phyloP scores from a whole-genome alignment of 2,329 filamentous ascomycete genomes.

The Orbilia blumenaviensis region DNA sequence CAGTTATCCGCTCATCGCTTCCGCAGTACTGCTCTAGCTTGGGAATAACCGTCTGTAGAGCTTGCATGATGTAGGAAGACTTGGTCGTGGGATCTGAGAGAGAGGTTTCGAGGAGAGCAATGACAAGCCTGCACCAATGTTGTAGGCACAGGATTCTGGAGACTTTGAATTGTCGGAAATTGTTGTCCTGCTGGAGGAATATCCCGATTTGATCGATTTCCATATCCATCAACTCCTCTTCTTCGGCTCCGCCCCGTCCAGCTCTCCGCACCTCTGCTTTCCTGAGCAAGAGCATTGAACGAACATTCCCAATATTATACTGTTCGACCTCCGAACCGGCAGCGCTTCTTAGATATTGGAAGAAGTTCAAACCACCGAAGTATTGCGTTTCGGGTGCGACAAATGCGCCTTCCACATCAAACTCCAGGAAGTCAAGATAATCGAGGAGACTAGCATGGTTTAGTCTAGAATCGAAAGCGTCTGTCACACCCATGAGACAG shows the following conservation, averaged over 20 bases:
- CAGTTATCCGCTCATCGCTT: conserved; percentile 70
- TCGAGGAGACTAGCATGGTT: conserved; percentile 80
- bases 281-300: conserved; percentile 77
- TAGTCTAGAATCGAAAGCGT: conserved; percentile 40
- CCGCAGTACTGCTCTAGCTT: conserved; percentile 81
- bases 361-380: conserved; percentile 56
- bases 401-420: conserved; percentile 65
- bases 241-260: conserved; percentile 65
- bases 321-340: conserved; percentile 60
- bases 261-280: conserved; percentile 69
- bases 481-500: conserved; percentile 48
- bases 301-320: conserved; percentile 76
- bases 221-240: conserved; percentile 65
- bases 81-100: conserved; percentile 78
- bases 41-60: conserved; percentile 85
- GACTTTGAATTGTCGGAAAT: conserved; percentile 60
- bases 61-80: conserved; percentile 82
- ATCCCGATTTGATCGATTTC: conserved; percentile 71
- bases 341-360: conserved; percentile 54
- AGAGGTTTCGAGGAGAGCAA: conserved; percentile 82
- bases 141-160: conserved; percentile 74
- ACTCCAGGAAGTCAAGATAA: conserved; percentile 87
- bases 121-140: conserved; percentile 84
- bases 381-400: conserved; percentile 47
- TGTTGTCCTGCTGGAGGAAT: conserved; percentile 69